Evolutionary conservation across 179 eudicot species (phyloP).

Genomic region (Drosera spatulata): DNA sequence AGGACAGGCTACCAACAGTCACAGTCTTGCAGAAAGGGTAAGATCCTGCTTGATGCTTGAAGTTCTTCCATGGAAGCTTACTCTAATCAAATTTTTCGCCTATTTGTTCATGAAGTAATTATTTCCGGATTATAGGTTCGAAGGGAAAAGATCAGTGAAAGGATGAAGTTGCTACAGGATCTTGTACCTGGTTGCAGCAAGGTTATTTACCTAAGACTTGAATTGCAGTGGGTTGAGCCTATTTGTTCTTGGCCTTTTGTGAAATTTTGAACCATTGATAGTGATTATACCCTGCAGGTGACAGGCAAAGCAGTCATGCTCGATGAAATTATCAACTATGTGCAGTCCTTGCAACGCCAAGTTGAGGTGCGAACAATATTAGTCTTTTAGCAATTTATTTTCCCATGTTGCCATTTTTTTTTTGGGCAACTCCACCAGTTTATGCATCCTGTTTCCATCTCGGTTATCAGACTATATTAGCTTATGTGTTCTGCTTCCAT

Average conservation of each 20-base stretch:
- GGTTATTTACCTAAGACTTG: constrained; percentile 20
- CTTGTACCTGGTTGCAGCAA: constrained; percentile 98
- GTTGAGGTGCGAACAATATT: constrained; percentile 66
- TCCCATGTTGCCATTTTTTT: too few species aligned
- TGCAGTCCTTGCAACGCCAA: constrained; percentile 95
- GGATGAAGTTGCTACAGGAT: constrained; percentile 98
- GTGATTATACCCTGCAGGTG: constrained; percentile 11
- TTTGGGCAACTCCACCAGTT: too few species aligned
- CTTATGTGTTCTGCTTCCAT: too few species aligned
- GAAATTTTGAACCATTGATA: too few species aligned
- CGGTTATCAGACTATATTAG: too few species aligned
- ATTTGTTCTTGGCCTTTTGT: too few species aligned
- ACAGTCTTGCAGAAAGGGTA: constrained; percentile 98
- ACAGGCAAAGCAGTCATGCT: constrained; percentile 99
- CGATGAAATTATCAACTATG: constrained; percentile 98
- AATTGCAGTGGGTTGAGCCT: too few species aligned
- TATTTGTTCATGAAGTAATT: too few species aligned
- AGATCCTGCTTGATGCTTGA: background rate
- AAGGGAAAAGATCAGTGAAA: constrained; percentile 90
- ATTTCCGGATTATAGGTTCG: constrained; percentile 41
- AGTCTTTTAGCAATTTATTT: too few species aligned
- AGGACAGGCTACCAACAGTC: constrained; percentile 98
- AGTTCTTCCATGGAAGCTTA: too few species aligned
- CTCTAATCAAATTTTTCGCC: too few species aligned
- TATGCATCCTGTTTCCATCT: too few species aligned